Evolutionary conservation across 164 flowering plant genomes (phyloP).

Genomic region (Aristolochia contorta): DNA sequence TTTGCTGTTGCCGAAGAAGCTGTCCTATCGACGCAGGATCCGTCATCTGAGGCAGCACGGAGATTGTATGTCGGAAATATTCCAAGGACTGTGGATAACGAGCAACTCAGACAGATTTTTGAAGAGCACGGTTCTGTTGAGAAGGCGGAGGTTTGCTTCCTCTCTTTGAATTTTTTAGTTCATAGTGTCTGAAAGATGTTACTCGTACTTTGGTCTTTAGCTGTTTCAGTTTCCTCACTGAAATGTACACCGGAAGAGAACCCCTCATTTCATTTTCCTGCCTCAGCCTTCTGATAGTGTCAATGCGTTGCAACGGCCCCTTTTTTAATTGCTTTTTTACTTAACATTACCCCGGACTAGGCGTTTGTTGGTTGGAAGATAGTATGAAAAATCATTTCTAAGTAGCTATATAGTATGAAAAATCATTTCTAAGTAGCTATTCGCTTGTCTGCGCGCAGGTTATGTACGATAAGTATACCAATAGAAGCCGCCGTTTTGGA

Average conservation of each 20-base stretch:
- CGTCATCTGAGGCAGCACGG: constrained; percentile 36
- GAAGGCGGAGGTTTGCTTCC: constrained; percentile 59
- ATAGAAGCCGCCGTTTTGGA: constrained; percentile 85
- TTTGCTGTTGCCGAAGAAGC: constrained; percentile 39
- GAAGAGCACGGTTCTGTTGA: constrained; percentile 81
- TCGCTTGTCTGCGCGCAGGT: constrained; percentile 32
- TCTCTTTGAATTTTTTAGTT: not conserved
- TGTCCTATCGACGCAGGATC: constrained; percentile 24
- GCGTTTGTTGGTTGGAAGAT: not conserved
- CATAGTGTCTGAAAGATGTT: not conserved
- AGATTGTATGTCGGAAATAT: constrained; percentile 82
- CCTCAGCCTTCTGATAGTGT: no score
- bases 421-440: not conserved
- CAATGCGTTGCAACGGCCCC: no score
- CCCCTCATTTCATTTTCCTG: no score
- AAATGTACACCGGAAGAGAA: no score
- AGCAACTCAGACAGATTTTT: constrained; percentile 45
- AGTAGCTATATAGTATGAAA: not conserved
- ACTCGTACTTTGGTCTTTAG: no score
- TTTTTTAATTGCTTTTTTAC: not conserved
- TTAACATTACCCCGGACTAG: not conserved
- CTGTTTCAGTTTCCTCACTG: no score
- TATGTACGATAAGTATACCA: constrained; percentile 86
- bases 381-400: not conserved
- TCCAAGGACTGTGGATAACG: constrained; percentile 49